A percentile compares a stretch with the other conserved stretches of the same genome.
These are phyloP conservation scores for Cercospora zeina DNA, from an alignment of 2,329 filamentous ascomycete species.

Conservation along the genomic window DNA sequence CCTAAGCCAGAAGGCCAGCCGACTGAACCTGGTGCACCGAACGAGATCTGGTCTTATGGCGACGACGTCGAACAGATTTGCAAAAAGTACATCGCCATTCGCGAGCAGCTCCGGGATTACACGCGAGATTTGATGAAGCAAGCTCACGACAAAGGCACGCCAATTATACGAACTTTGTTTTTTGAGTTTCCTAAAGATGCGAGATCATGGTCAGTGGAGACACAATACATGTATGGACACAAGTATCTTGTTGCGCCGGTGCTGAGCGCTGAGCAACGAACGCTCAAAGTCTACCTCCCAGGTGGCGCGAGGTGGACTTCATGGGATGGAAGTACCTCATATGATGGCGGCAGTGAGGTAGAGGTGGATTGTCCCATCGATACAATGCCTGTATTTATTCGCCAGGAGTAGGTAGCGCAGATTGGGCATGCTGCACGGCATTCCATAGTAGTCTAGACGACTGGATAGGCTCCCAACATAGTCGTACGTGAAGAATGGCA, in stretches of 20 bases:
- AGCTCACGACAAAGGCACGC: constrained; percentile 60
- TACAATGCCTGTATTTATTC: constrained; percentile 29
- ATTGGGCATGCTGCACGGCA: neutral
- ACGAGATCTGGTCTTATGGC: constrained; percentile 69
- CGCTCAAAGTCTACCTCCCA: constrained; percentile 56
- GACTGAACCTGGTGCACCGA: constrained; percentile 52
- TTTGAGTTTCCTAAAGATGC: constrained; percentile 62
- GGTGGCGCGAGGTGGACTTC: constrained; percentile 49
- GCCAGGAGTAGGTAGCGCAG: constrained; percentile 6
- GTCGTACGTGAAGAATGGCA: neutral
- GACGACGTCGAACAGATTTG: constrained; percentile 61
- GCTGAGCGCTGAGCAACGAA: constrained; percentile 51
- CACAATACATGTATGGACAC: constrained; percentile 64
- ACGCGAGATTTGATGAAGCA: constrained; percentile 59
- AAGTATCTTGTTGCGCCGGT: constrained; percentile 62
- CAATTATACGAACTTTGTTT: constrained; percentile 64
- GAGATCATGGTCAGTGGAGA: constrained; percentile 58
- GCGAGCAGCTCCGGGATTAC: constrained; percentile 61
- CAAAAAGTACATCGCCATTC: constrained; percentile 58
- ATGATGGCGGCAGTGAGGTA: constrained; percentile 26
- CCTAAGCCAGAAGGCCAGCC: constrained; percentile 47
- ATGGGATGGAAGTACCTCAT: constrained; percentile 40
- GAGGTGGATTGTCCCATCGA: constrained; percentile 28
- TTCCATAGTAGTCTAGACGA: neutral
- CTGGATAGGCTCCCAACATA: neutral